These are phyloP conservation scores for Verticillium nonalfalfae DNA, from an alignment of 2,329 filamentous ascomycete genomes.

Conservation along the genomic window DNA sequence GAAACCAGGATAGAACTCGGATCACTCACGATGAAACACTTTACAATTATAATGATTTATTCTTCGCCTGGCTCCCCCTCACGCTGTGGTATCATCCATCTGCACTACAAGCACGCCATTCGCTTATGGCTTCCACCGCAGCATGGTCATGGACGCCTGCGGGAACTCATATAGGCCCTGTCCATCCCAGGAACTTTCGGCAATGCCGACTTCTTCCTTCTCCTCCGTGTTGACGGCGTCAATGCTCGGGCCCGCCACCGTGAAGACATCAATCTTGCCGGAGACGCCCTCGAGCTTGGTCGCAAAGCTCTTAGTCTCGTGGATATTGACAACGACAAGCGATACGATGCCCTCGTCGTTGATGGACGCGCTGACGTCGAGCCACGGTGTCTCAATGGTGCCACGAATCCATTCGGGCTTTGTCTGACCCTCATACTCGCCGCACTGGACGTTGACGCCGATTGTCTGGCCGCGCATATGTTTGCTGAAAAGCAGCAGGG, in stretches of 20 bases:
- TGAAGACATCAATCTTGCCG: conserved; percentile 52
- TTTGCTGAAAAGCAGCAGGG: conserved; percentile 56
- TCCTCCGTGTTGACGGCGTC: conserved; percentile 56
- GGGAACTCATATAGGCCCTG: conserved; percentile 57
- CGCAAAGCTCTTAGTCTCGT: conserved; percentile 52
- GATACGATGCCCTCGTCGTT: conserved; percentile 53
- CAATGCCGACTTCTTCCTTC: conserved; percentile 50
- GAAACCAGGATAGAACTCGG: background rate
- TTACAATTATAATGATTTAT: background rate
- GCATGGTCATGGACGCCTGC: conserved; percentile 64
- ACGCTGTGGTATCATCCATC: background rate
- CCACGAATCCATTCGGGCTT: conserved; percentile 58
- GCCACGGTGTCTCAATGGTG: conserved; percentile 61
- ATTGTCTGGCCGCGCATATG: conserved; percentile 68
- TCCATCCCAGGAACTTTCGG: conserved; percentile 50
- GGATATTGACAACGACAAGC: conserved; percentile 68
- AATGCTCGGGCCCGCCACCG: conserved; percentile 51
- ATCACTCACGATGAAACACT: background rate
- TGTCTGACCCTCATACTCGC: conserved; percentile 61
- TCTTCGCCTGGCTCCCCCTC: background rate
- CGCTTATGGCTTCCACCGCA: conserved; percentile 45
- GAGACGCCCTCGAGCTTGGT: conserved; percentile 51
- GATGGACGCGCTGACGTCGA: conserved; percentile 60
- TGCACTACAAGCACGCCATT: background rate
- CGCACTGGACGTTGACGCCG: conserved; percentile 56